Evolutionary conservation across 176 grass and related monocot species (phyloP).

Genomic region (Secale cereale): DNA sequence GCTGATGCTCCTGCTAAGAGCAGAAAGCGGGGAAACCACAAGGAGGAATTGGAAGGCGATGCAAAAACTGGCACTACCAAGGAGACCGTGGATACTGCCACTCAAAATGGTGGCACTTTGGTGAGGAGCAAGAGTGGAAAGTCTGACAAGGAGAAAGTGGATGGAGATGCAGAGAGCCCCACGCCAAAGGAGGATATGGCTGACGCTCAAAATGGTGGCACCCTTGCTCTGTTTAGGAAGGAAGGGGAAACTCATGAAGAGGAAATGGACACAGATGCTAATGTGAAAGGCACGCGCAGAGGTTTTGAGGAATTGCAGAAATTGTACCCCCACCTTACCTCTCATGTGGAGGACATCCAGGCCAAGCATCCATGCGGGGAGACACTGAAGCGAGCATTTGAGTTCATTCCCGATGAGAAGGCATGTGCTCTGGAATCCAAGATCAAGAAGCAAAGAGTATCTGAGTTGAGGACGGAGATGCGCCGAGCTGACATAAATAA

Average conservation of each 20-base stretch:
- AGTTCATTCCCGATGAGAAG: constrained; percentile 33
- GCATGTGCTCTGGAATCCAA: constrained; percentile 29
- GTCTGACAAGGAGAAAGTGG: constrained; percentile 15
- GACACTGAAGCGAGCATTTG: constrained; percentile 42
- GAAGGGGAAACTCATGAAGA: neutral
- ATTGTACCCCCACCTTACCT: constrained; percentile 37
- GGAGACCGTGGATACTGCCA: neutral
- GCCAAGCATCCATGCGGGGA: constrained; percentile 24
- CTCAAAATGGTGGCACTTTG: neutral
- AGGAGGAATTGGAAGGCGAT: constrained; percentile 11
- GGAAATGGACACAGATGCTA: constrained; percentile 15
- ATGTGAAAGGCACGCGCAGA: neutral
- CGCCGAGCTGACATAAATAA: neutral
- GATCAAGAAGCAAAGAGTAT: constrained; percentile 12
- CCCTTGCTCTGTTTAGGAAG: neutral
- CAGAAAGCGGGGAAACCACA: neutral
- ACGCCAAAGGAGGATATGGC: neutral
- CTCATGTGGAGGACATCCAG: constrained; percentile 22
- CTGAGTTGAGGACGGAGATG: neutral
- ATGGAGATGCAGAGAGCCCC: neutral
- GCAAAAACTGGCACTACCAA: neutral
- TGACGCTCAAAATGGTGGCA: constrained; percentile 1
- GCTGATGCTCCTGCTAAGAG: neutral
- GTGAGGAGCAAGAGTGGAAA: neutral
- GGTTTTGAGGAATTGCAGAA: constrained; percentile 24